Conservation (phyloP, 208 protist genomes). For the Borovskyia barvae region DNA sequence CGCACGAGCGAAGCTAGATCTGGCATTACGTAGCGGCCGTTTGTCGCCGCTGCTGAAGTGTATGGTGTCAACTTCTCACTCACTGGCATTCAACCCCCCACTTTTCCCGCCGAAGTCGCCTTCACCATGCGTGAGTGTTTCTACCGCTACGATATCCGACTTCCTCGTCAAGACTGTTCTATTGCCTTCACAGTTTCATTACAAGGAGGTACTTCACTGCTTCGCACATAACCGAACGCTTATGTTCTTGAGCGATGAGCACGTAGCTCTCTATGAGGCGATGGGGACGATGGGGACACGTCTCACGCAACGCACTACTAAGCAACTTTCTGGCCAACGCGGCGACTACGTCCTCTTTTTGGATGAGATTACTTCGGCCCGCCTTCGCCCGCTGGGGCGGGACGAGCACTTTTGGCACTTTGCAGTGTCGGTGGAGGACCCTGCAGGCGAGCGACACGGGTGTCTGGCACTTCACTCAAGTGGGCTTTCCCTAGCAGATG, state of each 20-base stretch:
- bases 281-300: constrained; percentile 30
- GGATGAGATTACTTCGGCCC: background rate
- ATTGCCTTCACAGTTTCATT: constrained; percentile 10
- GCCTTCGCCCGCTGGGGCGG: constrained; percentile 13
- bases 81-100: background rate
- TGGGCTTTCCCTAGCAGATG: constrained; percentile 19
- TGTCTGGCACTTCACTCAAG: constrained; percentile 4
- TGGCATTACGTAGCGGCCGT: constrained; percentile 57
- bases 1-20: constrained; percentile 38
- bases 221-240: constrained; percentile 2
- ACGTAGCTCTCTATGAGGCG: constrained; percentile 19
- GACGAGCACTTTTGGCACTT: constrained; percentile 24
- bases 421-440: background rate
- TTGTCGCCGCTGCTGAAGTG: constrained; percentile 47
- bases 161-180: constrained; percentile 20
- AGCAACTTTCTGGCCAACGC: constrained; percentile 5
- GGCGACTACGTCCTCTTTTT: constrained; percentile 15
- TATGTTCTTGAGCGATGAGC: constrained; percentile 6
- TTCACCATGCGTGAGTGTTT: constrained; percentile 5
- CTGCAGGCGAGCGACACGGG: background rate
- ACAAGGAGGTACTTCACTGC: constrained; percentile 9
- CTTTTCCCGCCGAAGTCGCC: background rate
- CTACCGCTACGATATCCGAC: constrained; percentile 9
- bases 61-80: constrained; percentile 2
- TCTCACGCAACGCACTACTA: constrained; percentile 12